Percentiles rank a stretch among this genome's conserved stretches.
phyloP scores from a whole-genome alignment of 371 early-diverging fungal species.

The Mortierella sp. region DNA sequence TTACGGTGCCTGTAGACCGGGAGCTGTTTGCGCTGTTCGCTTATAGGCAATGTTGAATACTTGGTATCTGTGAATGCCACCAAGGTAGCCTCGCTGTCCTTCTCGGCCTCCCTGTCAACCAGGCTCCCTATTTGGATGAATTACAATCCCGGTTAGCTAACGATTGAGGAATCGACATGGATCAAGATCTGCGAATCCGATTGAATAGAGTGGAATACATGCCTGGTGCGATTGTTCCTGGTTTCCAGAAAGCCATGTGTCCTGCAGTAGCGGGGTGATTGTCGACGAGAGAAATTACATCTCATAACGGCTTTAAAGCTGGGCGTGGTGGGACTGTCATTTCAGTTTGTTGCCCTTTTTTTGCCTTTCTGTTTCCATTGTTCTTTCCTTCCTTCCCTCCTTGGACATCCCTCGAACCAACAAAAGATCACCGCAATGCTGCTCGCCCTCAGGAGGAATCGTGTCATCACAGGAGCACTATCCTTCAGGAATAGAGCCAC shows the following conservation, averaged over 20 bases:
- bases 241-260: constrained; percentile 73
- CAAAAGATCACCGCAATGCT: neutral
- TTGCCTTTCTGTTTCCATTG: too few species aligned
- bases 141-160: too few species aligned
- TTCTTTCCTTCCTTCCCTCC: too few species aligned
- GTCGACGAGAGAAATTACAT: neutral
- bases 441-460: neutral
- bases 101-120: constrained; percentile 73
- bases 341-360: too few species aligned
- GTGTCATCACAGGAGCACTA: neutral
- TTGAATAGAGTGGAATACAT: constrained; percentile 14
- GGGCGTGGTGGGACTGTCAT: too few species aligned
- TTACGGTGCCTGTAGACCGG: constrained; percentile 70
- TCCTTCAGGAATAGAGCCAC: neutral
- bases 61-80: constrained; percentile 60
- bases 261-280: neutral
- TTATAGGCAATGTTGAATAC: constrained; percentile 59
- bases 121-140: constrained; percentile 73
- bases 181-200: neutral
- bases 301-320: too few species aligned
- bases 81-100: constrained; percentile 63
- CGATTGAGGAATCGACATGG: too few species aligned
- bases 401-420: too few species aligned
- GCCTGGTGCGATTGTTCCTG: constrained; percentile 76
- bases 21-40: constrained; percentile 66